phyloP scores from a whole-genome alignment of 768 basidiomycete species.

The Russula sp. region DNA sequence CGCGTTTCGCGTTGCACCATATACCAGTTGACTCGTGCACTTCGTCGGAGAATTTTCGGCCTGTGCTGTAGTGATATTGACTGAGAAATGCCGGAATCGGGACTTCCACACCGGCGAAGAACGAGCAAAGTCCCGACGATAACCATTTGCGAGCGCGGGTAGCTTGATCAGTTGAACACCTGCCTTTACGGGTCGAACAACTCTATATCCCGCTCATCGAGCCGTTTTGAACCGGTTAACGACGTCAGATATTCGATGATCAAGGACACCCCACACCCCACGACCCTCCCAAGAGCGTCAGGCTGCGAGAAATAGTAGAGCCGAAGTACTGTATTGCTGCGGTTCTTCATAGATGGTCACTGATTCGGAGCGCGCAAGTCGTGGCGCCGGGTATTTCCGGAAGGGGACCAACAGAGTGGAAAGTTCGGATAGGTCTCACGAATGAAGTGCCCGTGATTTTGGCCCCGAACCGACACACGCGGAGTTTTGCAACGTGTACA shows the following conservation, averaged over 20 bases:
- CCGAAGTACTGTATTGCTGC: slow-evolving; percentile 18
- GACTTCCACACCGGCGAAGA: slow-evolving; percentile 14
- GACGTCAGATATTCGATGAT: slow-evolving; percentile 28
- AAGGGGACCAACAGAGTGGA: slow-evolving; percentile 15
- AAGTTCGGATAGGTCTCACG: slow-evolving; percentile 24
- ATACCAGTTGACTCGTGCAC: slow-evolving; percentile 7
- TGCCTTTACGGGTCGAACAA: slow-evolving; percentile 17
- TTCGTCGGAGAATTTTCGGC: slow-evolving; percentile 13
- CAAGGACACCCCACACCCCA: slow-evolving; percentile 17
- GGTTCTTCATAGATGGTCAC: slow-evolving; percentile 28
- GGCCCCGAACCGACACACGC: slow-evolving; percentile 28
- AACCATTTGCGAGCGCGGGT: slow-evolving; percentile 11
- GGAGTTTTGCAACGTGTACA: slow-evolving; percentile 29
- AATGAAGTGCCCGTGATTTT: slow-evolving; percentile 24
- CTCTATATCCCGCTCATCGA: slow-evolving; percentile 6
- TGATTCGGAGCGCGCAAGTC: slow-evolving; percentile 30
- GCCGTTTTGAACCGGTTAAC: slow-evolving; percentile 14
- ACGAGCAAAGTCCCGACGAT: slow-evolving; percentile 15
- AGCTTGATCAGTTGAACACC: slow-evolving; percentile 21
- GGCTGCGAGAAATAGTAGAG: slow-evolving; percentile 11
- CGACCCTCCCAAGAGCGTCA: slow-evolving; percentile 22
- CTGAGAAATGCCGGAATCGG: slow-evolving; percentile 18
- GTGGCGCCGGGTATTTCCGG: slow-evolving; percentile 24
- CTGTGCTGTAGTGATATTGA: background rate
- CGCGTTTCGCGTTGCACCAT: slow-evolving; percentile 14